These are phyloP conservation scores for Fusarium euwallaceae DNA, from an alignment of 2,329 filamentous ascomycete genomes.

Conservation along the genomic window DNA sequence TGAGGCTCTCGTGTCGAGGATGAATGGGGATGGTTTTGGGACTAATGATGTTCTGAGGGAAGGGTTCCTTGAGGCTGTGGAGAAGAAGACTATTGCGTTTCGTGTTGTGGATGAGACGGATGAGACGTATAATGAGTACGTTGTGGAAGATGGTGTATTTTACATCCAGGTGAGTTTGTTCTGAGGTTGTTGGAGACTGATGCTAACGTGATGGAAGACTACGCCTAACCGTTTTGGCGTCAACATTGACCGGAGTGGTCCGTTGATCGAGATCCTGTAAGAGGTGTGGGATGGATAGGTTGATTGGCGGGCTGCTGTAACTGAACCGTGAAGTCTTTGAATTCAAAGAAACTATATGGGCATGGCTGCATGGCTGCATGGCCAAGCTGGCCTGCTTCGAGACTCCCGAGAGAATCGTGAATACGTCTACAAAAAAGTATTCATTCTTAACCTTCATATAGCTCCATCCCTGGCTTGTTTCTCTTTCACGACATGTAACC, in stretches of 20 bases:
- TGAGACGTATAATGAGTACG: neutral
- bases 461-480: neutral
- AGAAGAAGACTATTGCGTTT: neutral
- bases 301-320: neutral
- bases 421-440: too few relatives aligned
- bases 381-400: too few relatives aligned
- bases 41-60: neutral
- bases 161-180: neutral
- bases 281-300: neutral
- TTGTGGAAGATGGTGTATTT: neutral
- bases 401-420: too few relatives aligned
- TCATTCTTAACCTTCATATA: neutral
- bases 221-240: neutral
- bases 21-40: neutral
- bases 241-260: neutral
- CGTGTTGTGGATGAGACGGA: neutral
- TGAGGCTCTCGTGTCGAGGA: neutral
- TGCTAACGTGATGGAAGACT: neutral
- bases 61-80: neutral
- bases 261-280: neutral
- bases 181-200: too few relatives aligned
- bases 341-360: too few relatives aligned
- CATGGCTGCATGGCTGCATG: too few relatives aligned
- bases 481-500: neutral
- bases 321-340: neutral